Conservation (phyloP, 2,329 filamentous ascomycete species). For the Ophiostoma sp. region DNA sequence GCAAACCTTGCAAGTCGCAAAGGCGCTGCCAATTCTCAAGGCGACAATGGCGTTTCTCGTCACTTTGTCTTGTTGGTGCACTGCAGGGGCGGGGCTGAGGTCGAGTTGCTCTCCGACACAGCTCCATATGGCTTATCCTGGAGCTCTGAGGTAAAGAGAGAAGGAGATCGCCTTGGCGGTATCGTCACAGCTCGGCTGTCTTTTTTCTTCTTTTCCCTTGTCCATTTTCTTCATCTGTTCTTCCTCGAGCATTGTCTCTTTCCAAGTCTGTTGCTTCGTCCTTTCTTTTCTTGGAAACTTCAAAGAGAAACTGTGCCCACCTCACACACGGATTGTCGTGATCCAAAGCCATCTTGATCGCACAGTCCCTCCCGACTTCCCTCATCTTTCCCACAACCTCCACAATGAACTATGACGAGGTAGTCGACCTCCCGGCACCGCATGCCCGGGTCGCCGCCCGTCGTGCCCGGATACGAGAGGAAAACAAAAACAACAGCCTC, state of each 20-base stretch:
- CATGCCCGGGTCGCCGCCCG: constrained; percentile 24
- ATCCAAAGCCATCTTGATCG: not conserved
- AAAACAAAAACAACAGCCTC: not conserved
- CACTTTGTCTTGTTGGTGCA: not conserved
- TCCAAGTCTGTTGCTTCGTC: not conserved
- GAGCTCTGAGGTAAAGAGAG: not conserved
- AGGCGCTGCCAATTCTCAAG: not conserved
- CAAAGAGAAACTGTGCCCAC: not conserved
- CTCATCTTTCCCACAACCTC: not conserved
- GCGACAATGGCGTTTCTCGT: not conserved
- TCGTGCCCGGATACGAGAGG: constrained; percentile 11
- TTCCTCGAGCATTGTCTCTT: not conserved
- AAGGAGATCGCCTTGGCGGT: not conserved
- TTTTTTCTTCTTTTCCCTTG: not conserved
- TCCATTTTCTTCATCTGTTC: not conserved
- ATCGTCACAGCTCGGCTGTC: not conserved
- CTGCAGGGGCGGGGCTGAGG: not conserved
- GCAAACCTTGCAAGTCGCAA: not conserved
- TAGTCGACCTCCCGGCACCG: constrained; percentile 23
- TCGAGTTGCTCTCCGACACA: not conserved
- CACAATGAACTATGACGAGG: constrained; percentile 21
- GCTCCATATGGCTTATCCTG: not conserved
- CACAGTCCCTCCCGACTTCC: not conserved
- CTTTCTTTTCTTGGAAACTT: not conserved
- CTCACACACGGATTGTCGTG: not conserved